phyloP scores from a whole-genome alignment of 805 yeast genomes.

The Yamadazyma akitaensis region DNA sequence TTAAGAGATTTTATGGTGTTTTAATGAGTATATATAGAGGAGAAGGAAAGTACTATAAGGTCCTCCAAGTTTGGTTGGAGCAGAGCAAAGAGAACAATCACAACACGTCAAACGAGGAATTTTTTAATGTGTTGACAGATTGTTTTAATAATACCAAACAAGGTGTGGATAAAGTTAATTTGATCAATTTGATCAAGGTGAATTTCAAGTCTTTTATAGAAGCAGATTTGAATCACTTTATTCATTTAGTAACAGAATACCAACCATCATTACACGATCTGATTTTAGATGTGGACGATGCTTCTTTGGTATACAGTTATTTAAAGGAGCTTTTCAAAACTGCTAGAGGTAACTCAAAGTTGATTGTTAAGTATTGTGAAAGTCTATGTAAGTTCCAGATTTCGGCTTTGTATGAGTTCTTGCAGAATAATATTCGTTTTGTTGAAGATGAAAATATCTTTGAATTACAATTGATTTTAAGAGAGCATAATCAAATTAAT shows the following conservation, averaged over 20 bases:
- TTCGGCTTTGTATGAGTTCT: slow-evolving; percentile 12
- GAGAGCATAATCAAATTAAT: slow-evolving; percentile 22
- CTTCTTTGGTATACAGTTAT: slow-evolving; percentile 26
- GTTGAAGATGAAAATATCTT: slow-evolving; percentile 7
- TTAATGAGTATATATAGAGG: slow-evolving; percentile 54
- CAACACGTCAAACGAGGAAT: slow-evolving; percentile 7
- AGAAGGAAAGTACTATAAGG: slow-evolving; percentile 50
- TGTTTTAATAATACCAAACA: slow-evolving; percentile 17
- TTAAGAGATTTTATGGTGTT: slow-evolving; percentile 56
- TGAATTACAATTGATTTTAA: slow-evolving; percentile 17
- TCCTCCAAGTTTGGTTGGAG: slow-evolving; percentile 52
- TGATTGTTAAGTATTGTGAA: slow-evolving; percentile 4
- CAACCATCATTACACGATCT: slow-evolving; percentile 39
- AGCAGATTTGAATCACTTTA: slow-evolving; percentile 34
- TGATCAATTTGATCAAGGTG: slow-evolving; percentile 20
- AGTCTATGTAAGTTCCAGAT: not conserved
- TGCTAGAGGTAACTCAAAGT: slow-evolving; percentile 10
- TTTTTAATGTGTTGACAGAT: slow-evolving; percentile 26
- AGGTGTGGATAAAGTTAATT: slow-evolving; percentile 21
- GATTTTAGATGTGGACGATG: slow-evolving; percentile 28
- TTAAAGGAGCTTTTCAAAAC: slow-evolving; percentile 24
- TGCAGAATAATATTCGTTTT: slow-evolving; percentile 5
- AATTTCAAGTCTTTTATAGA: slow-evolving; percentile 23
- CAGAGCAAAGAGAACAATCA: slow-evolving; percentile 11
- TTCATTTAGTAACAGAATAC: slow-evolving; percentile 31